These are phyloP conservation scores for Cutaneotrichosporon sp. DNA, from an alignment of 1,284 basidiomycete species.

Conservation along the genomic window DNA sequence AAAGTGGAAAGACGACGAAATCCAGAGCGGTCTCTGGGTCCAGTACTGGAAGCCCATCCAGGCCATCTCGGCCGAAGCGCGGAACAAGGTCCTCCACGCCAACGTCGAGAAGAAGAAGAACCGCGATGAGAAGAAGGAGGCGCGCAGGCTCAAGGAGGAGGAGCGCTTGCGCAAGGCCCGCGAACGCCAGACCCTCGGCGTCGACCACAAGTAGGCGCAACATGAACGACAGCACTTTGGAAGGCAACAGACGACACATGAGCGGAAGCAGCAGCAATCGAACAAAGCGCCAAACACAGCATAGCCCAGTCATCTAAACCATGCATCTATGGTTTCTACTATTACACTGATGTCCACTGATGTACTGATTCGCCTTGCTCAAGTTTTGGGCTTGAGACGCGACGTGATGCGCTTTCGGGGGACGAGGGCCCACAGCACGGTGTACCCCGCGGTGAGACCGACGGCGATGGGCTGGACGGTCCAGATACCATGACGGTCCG, in stretches of 20 bases:
- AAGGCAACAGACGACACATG: too few relatives aligned
- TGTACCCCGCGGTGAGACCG: conserved; percentile 10
- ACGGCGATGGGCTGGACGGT: conserved; percentile 16
- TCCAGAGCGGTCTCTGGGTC: conserved; percentile 66
- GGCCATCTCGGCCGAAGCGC: conserved; percentile 78
- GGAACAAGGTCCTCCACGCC: conserved; percentile 64
- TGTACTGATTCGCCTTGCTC: too few relatives aligned
- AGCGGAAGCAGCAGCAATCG: background rate
- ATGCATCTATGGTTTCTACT: background rate
- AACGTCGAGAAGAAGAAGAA: conserved; percentile 56
- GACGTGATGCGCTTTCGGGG: conserved; percentile 6
- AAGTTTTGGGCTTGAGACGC: background rate
- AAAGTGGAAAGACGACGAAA: conserved; percentile 76
- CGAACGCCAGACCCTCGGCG: conserved; percentile 21
- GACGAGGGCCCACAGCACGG: conserved; percentile 9
- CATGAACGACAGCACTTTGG: too few relatives aligned
- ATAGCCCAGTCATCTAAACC: background rate
- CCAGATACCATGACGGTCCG: conserved; percentile 18
- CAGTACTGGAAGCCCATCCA: conserved; percentile 68
- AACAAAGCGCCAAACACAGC: background rate
- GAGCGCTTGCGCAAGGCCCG: conserved; percentile 97
- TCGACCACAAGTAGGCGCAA: background rate
- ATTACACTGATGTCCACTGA: too few relatives aligned
- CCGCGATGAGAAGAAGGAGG: conserved; percentile 30
- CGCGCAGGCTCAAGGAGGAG: conserved; percentile 56